Evolutionary conservation across 2,329 filamentous ascomycete genomes (phyloP), one percentile per base, ranked within the genome.

Genomic region (Fusarium paranaense): DNA sequence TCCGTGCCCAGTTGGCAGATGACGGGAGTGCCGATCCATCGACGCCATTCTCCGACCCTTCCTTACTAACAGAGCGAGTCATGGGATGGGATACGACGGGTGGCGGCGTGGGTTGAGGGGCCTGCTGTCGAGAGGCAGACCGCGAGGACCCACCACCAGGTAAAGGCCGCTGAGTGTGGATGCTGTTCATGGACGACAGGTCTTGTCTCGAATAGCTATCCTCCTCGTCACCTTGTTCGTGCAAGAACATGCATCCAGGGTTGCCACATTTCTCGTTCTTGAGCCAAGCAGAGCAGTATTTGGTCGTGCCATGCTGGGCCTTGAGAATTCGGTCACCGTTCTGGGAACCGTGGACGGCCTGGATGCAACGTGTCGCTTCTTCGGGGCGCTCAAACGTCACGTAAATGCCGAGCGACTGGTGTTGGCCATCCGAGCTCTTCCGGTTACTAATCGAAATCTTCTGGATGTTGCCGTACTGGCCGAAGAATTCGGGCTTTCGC

Each of bases 371-470:
- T 45, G 93, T 93, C 18, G 97, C 97, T 83, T 98, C 97, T 74
- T 95, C 91, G 81, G 97, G 97, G 73, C 90, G 92, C 76, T 97
- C 93, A 81, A 98, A 99, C 0, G 97, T 99, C n/a, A 99, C 97
- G 80, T 99, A 99, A 60, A 99, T 96, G 56, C 97, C 97, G 6
- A 99, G 92, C 0, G 95, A 97, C 78, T 97, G 94, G 75, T 95
- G 94, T 72, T 96, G 89, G 33, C 90, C 90, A 79, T 92, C 90
- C 35, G 90, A 89, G 69, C 89, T 94, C 83, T 97, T 98, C 45
- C 95, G 91, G 82, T 98, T 98, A 87, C 95, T 98, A 75, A 99
- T 97, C 64, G 98, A 97, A 66, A 99, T 98, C 83, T 99, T 99
- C 81, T 98, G 93, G 77, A 99, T 99, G 80, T 96, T 97, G 77